Percentiles rank a stretch among this genome's conserved stretches.
These are phyloP conservation scores for Penicillium frequentans DNA, from an alignment of 2,329 filamentous ascomycete species.

Conservation along the genomic window DNA sequence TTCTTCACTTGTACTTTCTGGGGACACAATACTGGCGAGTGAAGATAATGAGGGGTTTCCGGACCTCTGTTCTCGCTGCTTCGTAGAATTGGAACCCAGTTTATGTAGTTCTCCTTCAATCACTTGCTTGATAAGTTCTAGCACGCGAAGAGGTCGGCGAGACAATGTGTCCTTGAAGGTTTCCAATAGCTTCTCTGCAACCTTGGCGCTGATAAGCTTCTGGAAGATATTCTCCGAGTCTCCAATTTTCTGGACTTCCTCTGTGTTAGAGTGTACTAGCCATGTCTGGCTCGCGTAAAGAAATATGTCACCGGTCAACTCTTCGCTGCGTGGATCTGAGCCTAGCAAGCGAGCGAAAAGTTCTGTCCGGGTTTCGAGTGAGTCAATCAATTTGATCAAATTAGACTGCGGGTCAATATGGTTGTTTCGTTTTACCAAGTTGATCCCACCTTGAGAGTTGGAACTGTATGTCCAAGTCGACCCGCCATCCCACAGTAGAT, in stretches of 20 bases:
- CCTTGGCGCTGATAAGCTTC: constrained; percentile 41
- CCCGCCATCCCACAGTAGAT: constrained; percentile 43
- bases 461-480: constrained; percentile 37
- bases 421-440: constrained; percentile 27
- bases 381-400: constrained; percentile 35
- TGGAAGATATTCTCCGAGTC: constrained; percentile 32
- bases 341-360: constrained; percentile 37
- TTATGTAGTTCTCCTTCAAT: constrained; percentile 37
- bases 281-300: constrained; percentile 43
- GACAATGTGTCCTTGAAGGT: constrained; percentile 46
- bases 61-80: constrained; percentile 2
- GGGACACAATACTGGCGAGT: constrained; percentile 34
- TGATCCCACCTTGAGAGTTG: constrained; percentile 23
- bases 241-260: constrained; percentile 17
- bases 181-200: constrained; percentile 42
- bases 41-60: constrained; percentile 36
- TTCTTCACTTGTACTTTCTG: constrained; percentile 15
- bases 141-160: constrained; percentile 38
- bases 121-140: constrained; percentile 44
- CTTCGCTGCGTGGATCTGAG: constrained; percentile 41
- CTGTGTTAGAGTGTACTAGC: constrained; percentile 32
- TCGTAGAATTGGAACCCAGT: constrained; percentile 5
- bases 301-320: constrained; percentile 43
- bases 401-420: constrained; percentile 20
- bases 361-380: constrained; percentile 38